Evolutionary conservation across 768 basidiomycete genomes (phyloP).

Genomic region (Fomitopsis pulvina): DNA sequence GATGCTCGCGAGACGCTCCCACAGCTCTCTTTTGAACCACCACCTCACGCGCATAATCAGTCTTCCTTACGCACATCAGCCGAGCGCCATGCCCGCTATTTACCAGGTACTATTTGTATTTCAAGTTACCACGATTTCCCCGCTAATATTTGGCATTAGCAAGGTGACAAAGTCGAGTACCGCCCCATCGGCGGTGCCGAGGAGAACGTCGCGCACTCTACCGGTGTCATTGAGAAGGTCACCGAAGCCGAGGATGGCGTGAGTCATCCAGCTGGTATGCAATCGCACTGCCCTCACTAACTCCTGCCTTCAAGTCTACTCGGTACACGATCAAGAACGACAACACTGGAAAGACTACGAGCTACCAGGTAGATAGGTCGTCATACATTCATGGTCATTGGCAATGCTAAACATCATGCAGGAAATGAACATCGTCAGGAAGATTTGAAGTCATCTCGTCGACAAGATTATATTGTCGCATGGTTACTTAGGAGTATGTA

Average conservation of each 20-base stretch:
- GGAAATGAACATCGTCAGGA: constrained; percentile 34
- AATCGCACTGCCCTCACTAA: neutral
- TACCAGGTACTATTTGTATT: constrained; percentile 10
- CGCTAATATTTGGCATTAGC: constrained; percentile 10
- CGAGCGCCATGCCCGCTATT: neutral
- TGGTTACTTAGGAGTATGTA: no score
- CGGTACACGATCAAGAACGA: constrained; percentile 36
- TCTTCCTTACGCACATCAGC: neutral
- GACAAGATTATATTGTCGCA: no score
- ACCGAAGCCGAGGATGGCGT: constrained; percentile 27
- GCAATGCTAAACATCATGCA: constrained; percentile 3
- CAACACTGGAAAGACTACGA: constrained; percentile 35
- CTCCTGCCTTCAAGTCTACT: constrained; percentile 17
- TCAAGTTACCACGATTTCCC: neutral
- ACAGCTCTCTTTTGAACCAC: neutral
- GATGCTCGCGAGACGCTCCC: neutral
- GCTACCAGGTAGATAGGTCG: constrained; percentile 26
- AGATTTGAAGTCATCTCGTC: constrained; percentile 5
- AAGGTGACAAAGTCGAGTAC: constrained; percentile 39
- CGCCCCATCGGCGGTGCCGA: constrained; percentile 32
- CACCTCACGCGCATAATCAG: neutral
- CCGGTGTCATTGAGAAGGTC: constrained; percentile 29
- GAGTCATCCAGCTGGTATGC: constrained; percentile 6
- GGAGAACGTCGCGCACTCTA: constrained; percentile 34
- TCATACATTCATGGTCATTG: neutral